These are phyloP conservation scores for Epichloe amarillans DNA, from an alignment of 2,329 filamentous ascomycete genomes.

Conservation along the genomic window DNA sequence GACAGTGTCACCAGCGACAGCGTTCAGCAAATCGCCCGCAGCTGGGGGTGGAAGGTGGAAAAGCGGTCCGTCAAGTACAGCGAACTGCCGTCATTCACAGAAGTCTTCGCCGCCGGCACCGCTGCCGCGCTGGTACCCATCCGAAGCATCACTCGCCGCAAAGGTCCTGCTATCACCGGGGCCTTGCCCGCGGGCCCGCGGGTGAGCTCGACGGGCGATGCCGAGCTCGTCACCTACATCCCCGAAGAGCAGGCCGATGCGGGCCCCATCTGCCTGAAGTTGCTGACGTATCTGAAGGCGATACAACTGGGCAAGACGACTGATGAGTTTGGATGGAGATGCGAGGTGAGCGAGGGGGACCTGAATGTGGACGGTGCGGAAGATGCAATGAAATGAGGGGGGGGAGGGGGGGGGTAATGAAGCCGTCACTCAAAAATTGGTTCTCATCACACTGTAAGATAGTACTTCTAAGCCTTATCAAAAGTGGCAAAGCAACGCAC, in stretches of 20 bases:
- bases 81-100: conserved; percentile 42
- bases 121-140: conserved; percentile 87
- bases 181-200: conserved; percentile 21
- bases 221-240: conserved; percentile 43
- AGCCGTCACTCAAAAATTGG: too few species aligned
- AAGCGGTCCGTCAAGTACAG: conserved; percentile 52
- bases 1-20: conserved; percentile 74
- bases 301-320: conserved; percentile 72
- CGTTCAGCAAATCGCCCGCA: conserved; percentile 59
- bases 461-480: too few species aligned
- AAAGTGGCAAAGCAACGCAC: too few species aligned
- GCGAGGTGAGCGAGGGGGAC: conserved; percentile 32
- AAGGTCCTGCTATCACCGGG: conserved; percentile 9
- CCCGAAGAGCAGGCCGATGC: conserved; percentile 48
- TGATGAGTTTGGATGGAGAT: conserved; percentile 65
- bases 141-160: conserved; percentile 67
- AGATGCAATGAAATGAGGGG: too few species aligned
- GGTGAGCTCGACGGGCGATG: conserved; percentile 22
- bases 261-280: conserved; percentile 57
- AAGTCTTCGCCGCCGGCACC: conserved; percentile 86
- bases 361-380: conserved; percentile 21
- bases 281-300: conserved; percentile 65
- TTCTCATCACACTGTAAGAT: too few species aligned
- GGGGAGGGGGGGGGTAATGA: too few species aligned
- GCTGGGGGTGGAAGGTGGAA: conserved; percentile 77